Percentiles rank a stretch among this genome's conserved stretches.
Conservation (phyloP, 1,284 basidiomycete species). For the Ustilago cynodontis region DNA sequence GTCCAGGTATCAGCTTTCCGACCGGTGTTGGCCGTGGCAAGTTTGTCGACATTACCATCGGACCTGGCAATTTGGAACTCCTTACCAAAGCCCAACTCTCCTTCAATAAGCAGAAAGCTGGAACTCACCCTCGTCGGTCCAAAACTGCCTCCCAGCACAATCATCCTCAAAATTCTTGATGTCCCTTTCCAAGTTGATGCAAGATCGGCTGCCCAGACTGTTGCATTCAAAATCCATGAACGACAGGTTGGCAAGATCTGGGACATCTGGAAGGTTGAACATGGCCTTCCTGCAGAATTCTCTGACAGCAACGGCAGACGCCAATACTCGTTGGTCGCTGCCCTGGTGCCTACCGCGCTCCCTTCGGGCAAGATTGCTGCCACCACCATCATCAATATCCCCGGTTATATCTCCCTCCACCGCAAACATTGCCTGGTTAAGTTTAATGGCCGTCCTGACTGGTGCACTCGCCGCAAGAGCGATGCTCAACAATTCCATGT, state of each 20-base stretch:
- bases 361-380: background rate
- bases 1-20: constrained; percentile 5
- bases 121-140: background rate
- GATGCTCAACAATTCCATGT: constrained; percentile 4
- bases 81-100: background rate
- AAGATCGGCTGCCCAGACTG: constrained; percentile 1
- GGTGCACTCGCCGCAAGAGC: constrained; percentile 6
- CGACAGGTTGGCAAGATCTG: background rate
- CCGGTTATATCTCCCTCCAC: background rate
- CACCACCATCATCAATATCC: constrained; percentile 10
- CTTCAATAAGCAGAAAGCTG: background rate
- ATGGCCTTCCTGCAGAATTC: background rate
- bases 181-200: background rate
- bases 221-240: constrained; percentile 7
- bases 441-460: constrained; percentile 4
- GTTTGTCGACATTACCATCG: constrained; percentile 7
- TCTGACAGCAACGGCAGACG: background rate
- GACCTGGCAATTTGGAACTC: background rate
- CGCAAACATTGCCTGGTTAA: constrained; percentile 1
- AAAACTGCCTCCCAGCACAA: constrained; percentile 4
- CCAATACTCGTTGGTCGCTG: background rate
- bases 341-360: background rate
- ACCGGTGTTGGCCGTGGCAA: constrained; percentile 11
- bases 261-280: constrained; percentile 8
- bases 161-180: constrained; percentile 3